A percentile compares a stretch with the other conserved stretches of the same genome.
phyloP scores from a whole-genome alignment of 306 rosid species.

The Purshia tridentata region DNA sequence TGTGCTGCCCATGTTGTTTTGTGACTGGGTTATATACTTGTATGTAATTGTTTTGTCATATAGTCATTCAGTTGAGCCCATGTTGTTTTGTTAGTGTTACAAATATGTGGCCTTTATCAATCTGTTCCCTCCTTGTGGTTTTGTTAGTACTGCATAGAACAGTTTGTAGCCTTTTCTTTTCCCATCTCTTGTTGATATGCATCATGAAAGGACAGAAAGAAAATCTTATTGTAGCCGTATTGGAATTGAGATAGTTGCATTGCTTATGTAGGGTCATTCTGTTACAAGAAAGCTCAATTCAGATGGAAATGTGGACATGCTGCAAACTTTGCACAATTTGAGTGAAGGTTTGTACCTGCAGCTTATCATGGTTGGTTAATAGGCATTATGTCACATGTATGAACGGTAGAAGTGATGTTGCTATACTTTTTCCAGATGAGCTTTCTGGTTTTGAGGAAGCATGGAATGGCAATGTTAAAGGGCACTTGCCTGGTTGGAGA shows the following conservation, averaged over 20 bases:
- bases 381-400: background rate
- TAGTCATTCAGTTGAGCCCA: background rate
- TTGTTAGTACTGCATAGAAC: background rate
- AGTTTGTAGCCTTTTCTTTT: background rate
- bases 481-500: constrained; percentile 33
- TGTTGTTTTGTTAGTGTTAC: background rate
- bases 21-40: background rate
- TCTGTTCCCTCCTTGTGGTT: background rate
- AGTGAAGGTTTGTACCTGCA: constrained; percentile 56
- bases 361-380: background rate
- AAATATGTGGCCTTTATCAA: background rate
- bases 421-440: constrained; percentile 47
- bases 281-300: constrained; percentile 71
- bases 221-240: background rate
- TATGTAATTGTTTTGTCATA: background rate
- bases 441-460: constrained; percentile 70
- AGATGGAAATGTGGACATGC: constrained; percentile 62
- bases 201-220: background rate
- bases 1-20: background rate
- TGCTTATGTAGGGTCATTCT: constrained; percentile 68
- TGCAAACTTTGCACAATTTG: constrained; percentile 78
- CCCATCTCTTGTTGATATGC: background rate
- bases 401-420: background rate
- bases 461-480: constrained; percentile 60
- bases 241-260: constrained; percentile 12